phyloP scores from a whole-genome alignment of 257 asterid species.

The Salvia rosmarinus region DNA sequence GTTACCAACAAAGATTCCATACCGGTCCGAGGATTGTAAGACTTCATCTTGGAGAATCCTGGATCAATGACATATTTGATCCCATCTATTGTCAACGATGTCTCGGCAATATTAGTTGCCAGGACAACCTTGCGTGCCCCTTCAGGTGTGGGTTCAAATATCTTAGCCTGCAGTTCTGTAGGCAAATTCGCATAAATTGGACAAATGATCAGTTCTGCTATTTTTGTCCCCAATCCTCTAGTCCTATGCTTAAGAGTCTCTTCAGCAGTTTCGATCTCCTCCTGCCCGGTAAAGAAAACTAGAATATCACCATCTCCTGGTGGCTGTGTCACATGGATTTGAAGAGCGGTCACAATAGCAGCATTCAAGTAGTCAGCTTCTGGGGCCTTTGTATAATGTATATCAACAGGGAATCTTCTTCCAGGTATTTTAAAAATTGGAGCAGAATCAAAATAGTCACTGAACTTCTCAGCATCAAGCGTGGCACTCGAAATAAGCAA shows the following conservation, averaged over 20 bases:
- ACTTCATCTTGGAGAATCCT: conserved; percentile 89
- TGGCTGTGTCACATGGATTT: conserved; percentile 83
- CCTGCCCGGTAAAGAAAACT: conserved; percentile 79
- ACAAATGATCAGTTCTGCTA: conserved; percentile 70
- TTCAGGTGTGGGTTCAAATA: conserved; percentile 74
- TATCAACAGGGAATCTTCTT: conserved; percentile 89
- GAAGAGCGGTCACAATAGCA: conserved; percentile 86
- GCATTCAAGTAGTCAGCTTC: conserved; percentile 99
- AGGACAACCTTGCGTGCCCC: conserved; percentile 74
- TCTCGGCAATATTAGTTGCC: conserved; percentile 80
- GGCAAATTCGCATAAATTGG: conserved; percentile 73
- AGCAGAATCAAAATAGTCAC: conserved; percentile 70
- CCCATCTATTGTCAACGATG: conserved; percentile 94
- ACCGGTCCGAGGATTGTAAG: conserved; percentile 91
- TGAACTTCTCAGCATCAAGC: conserved; percentile 84
- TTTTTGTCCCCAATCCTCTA: conserved; percentile 68
- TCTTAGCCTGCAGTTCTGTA: conserved; percentile 67
- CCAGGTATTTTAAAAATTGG: conserved; percentile 89
- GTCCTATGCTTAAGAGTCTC: conserved; percentile 68
- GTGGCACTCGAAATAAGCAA: conserved; percentile 95
- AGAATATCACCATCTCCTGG: conserved; percentile 93
- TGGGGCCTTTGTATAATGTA: conserved; percentile 90
- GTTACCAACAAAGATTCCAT: conserved; percentile 81
- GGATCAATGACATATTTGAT: conserved; percentile 96
- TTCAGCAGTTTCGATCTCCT: conserved; percentile 71